A percentile compares a stretch with the other conserved stretches of the same genome.
phyloP scores from a whole-genome alignment of 1,284 basidiomycete species.

The Tilletia caries region DNA sequence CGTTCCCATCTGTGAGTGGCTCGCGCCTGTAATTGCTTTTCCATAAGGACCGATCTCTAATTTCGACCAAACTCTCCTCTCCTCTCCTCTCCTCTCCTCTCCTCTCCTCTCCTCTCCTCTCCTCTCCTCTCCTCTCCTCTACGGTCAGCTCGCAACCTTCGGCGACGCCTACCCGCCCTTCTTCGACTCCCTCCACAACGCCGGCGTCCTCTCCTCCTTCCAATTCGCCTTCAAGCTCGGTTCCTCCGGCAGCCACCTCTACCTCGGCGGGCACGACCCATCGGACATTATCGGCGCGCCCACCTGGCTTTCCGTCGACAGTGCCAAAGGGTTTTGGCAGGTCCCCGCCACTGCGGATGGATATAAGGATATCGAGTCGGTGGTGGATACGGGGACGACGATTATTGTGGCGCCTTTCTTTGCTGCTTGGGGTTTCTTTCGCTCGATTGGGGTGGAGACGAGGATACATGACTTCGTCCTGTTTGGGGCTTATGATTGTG shows the following conservation, averaged over 20 bases:
- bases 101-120: no score
- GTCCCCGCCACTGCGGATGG: constrained; percentile 34
- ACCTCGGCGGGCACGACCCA: constrained; percentile 58
- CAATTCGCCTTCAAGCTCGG: constrained; percentile 64
- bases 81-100: no score
- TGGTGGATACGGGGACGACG: constrained; percentile 61
- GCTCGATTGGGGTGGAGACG: constrained; percentile 56
- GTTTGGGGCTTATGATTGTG: constrained; percentile 54
- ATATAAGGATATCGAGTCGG: constrained; percentile 55
- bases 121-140: no score
- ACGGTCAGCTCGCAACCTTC: constrained; percentile 29
- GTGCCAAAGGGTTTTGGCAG: constrained; percentile 53
- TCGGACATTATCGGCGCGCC: constrained; percentile 43
- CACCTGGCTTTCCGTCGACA: constrained; percentile 55
- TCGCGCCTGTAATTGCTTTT: no score
- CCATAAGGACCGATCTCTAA: no score
- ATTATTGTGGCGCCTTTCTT: constrained; percentile 54
- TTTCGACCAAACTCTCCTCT: no score
- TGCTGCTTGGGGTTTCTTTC: constrained; percentile 57
- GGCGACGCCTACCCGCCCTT: constrained; percentile 37
- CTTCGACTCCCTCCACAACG: constrained; percentile 30
- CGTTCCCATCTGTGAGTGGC: constrained; percentile 44
- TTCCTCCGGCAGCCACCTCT: constrained; percentile 61
- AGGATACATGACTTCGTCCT: constrained; percentile 47
- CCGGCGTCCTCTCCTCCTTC: constrained; percentile 30